A percentile compares a stretch with the other conserved stretches of the same genome.
Conservation (phyloP, 306 rosid species). For the Fagus sylvatica region DNA sequence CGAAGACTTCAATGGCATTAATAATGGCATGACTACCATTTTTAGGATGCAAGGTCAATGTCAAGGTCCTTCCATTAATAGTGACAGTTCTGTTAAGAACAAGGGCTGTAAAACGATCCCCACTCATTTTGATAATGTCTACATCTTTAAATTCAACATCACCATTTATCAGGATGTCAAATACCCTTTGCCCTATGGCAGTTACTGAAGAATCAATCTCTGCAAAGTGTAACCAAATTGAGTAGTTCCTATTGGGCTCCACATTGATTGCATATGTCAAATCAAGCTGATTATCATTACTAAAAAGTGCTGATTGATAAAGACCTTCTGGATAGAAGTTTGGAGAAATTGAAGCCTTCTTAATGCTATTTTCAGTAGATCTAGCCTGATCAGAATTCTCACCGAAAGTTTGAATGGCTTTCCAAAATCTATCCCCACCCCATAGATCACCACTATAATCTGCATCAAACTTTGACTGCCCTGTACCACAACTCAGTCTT, state of each 20-base stretch:
- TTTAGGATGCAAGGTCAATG: conserved; percentile 64
- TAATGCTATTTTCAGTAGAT: conserved; percentile 67
- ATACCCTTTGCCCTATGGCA: conserved; percentile 71
- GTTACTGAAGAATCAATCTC: conserved; percentile 69
- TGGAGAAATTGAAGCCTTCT: conserved; percentile 63
- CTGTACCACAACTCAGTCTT: conserved; percentile 80
- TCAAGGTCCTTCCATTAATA: conserved; percentile 77
- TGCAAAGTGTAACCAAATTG: conserved; percentile 92
- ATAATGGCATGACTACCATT: conserved; percentile 60
- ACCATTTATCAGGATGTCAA: conserved; percentile 74
- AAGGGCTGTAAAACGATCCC: conserved; percentile 68
- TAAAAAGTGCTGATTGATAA: conserved; percentile 67
- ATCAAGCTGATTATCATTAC: conserved; percentile 66
- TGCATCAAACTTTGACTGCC: conserved; percentile 67
- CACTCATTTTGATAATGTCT: conserved; percentile 72
- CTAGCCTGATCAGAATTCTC: conserved; percentile 55
- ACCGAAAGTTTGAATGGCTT: conserved; percentile 48
- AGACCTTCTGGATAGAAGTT: conserved; percentile 91
- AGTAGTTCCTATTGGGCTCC: conserved; percentile 88
- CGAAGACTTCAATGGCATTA: conserved; percentile 87
- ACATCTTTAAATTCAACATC: conserved; percentile 45
- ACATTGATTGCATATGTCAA: conserved; percentile 71
- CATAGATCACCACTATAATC: conserved; percentile 59
- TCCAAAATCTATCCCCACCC: conserved; percentile 99
- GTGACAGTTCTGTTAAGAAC: conserved; percentile 77